Conservation (phyloP, 352 stramenopile species). For the Phytophthora syringae region DNA sequence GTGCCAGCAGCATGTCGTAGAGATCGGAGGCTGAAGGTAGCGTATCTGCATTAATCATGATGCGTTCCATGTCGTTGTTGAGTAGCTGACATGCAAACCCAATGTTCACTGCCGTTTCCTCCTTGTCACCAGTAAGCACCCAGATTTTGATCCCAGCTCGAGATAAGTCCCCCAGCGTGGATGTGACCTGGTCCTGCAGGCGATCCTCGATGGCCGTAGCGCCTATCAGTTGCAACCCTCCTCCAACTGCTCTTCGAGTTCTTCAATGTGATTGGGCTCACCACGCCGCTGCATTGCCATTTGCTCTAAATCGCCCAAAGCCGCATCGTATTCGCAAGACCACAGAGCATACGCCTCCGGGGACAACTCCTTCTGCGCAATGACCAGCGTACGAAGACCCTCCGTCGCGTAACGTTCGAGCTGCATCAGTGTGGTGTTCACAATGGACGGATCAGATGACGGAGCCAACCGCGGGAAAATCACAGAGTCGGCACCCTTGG, state of each 20-base stretch:
- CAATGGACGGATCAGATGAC: conserved; percentile 35
- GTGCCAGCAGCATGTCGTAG: conserved; percentile 64
- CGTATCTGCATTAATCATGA: conserved; percentile 81
- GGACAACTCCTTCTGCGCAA: conserved; percentile 82
- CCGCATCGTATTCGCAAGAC: conserved; percentile 78
- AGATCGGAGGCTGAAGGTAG: conserved; percentile 56
- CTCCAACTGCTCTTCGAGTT: conserved; percentile 85
- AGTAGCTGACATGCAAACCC: conserved; percentile 96
- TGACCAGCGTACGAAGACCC: conserved; percentile 89
- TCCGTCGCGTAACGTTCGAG: conserved; percentile 88
- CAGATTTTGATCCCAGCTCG: conserved; percentile 86
- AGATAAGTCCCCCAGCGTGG: conserved; percentile 76
- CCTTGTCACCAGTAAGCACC: conserved; percentile 92
- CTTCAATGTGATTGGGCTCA: conserved; percentile 75
- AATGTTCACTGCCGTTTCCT: conserved; percentile 98
- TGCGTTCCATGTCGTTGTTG: conserved; percentile 94
- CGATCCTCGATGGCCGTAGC: conserved; percentile 87
- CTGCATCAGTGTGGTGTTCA: conserved; percentile 74
- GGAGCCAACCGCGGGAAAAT: conserved; percentile 67
- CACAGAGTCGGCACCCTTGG: conserved; percentile 88
- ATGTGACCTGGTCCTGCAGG: conserved; percentile 79
- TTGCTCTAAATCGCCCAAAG: conserved; percentile 76
- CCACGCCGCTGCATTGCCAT: conserved; percentile 60
- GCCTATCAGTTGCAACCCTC: conserved; percentile 74
- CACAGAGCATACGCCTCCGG: conserved; percentile 72